Percentiles rank a stretch among this genome's conserved stretches.
These are phyloP conservation scores for Arthrinium puccinioides DNA, from an alignment of 2,329 filamentous ascomycete genomes.

Conservation along the genomic window DNA sequence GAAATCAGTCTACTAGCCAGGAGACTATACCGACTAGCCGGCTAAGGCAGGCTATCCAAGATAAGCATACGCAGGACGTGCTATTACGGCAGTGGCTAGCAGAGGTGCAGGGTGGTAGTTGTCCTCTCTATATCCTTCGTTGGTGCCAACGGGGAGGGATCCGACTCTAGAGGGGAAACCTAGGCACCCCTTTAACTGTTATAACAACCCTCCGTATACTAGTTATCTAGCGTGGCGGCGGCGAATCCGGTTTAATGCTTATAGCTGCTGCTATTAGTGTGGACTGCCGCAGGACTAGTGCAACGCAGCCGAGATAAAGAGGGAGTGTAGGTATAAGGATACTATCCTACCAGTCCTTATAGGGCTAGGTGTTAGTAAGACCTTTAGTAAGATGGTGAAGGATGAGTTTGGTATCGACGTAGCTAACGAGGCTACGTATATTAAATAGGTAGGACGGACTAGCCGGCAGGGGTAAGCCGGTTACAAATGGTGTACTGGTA, in stretches of 20 bases:
- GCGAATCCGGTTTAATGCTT: not conserved
- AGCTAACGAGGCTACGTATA: not conserved
- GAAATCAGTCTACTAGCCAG: too few relatives aligned
- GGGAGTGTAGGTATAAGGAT: not conserved
- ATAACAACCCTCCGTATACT: not conserved
- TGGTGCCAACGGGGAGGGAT: not conserved
- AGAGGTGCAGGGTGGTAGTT: not conserved
- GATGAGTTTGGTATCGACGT: not conserved
- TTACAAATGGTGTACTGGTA: too few relatives aligned
- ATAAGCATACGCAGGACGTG: not conserved
- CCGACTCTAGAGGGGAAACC: not conserved
- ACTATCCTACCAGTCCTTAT: not conserved
- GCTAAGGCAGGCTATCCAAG: not conserved
- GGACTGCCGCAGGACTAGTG: not conserved
- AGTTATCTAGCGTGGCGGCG: not conserved
- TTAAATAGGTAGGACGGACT: too few relatives aligned
- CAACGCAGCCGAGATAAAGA: not conserved
- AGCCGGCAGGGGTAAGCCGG: too few relatives aligned
- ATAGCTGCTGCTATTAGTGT: not conserved
- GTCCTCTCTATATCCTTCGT: not conserved
- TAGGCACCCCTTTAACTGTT: not conserved
- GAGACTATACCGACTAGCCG: too few relatives aligned
- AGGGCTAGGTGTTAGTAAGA: not conserved
- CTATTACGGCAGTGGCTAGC: not conserved
- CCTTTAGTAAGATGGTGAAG: not conserved